Evolutionary conservation across 495 filamentous ascomycete species (phyloP).

Genomic region (Talaromyces proteolyticus): DNA sequence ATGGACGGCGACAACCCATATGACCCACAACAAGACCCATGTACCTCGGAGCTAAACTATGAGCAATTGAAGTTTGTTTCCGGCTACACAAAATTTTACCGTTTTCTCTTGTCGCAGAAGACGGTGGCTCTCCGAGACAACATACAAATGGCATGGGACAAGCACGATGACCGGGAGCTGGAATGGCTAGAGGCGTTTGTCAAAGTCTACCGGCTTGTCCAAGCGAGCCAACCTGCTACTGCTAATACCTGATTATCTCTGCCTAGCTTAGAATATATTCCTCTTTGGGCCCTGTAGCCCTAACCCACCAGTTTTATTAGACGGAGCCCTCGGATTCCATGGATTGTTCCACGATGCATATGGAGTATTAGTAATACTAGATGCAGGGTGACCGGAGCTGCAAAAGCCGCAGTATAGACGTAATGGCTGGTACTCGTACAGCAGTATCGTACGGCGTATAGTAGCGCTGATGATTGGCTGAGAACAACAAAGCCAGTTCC

Average conservation of each 20-base stretch:
- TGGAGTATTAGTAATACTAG: no score
- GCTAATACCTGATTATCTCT: no score
- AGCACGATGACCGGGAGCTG: constrained; percentile 7
- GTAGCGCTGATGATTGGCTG: not conserved
- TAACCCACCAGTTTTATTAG: no score
- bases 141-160: constrained; percentile 1
- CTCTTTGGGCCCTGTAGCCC: no score
- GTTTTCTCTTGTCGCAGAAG: not conserved
- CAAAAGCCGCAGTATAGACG: no score
- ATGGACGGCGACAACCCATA: not conserved
- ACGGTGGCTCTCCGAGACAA: not conserved
- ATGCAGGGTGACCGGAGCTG: no score
- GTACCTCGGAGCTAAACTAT: not conserved
- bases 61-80: constrained; percentile 1
- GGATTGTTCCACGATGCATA: not conserved
- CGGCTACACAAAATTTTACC: not conserved
- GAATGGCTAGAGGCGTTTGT: constrained; percentile 13
- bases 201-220: not conserved
- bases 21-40: not conserved
- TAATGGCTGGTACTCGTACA: no score
- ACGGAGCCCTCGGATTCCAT: not conserved
- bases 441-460: not conserved
- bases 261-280: no score
- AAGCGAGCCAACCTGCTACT: no score
- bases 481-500: not conserved